Base-by-base conservation (phyloP, 1,284 basidiomycete species). In the Sanghuangporus baumii region DNA sequence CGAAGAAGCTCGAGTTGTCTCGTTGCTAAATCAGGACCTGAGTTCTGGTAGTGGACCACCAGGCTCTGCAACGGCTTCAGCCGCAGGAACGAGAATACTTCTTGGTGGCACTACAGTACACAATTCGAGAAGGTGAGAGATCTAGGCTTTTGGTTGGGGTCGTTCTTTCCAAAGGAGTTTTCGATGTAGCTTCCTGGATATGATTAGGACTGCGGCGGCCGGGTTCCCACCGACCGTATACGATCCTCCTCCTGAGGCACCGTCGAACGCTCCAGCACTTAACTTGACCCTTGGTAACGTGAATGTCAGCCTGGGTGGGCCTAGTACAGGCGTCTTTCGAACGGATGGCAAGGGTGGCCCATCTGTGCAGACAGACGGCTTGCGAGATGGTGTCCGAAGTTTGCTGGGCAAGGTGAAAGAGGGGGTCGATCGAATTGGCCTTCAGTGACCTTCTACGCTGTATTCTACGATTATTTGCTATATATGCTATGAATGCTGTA, bases 51-150 rank as follows among this genome's bases (percentile, higher is more conserved):
- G 69, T 8, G 70, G 68, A 52, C 66, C 75, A 1, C 72, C 75
- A 38, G 82, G 83, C n/a, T 80, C 82, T 62, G 69, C 62, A 20
- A 74, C 78, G 20, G 77, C 77, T 2, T 63, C 61, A 55, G 75
- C 74, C 2, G 69, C 80, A 11, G 88, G 87, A 6, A 85, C 85
- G 14, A 81, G 94, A 26, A 78, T 97, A 52, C 74, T 98, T 2
- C 84, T 98, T 2, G 95, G 96, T 8, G 95, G 96, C 9, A 96
- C 93, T 47, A 95, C 88, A 66, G 83, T 98, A 16, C 94, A 96
- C 73, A 98, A 97, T 72, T 96, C 94, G 3, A 86, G 87, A 18
- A 91, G 87, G 93, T 94, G 72, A 64, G 81, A 60, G 23, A 2
- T 31, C 67, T 58, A 7, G 34, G 36, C n/a, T 63, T 40, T 11